These are phyloP conservation scores for Coniosporium tulheliwenetii DNA, from an alignment of 2,329 filamentous ascomycete species.

Conservation along the genomic window DNA sequence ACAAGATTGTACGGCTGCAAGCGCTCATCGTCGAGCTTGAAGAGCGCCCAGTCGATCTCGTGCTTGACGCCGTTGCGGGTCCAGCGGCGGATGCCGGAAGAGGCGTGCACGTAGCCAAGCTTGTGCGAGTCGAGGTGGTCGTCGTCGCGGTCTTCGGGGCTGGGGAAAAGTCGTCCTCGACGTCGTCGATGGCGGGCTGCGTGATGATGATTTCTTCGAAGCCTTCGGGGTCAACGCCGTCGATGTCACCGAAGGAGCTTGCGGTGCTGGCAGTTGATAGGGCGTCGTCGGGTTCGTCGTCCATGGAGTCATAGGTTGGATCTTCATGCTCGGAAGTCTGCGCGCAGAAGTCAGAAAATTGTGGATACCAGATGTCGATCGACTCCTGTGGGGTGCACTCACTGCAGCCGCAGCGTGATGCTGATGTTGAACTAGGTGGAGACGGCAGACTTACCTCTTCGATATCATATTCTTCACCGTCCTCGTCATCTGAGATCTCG, in stretches of 20 bases:
- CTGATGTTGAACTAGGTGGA: too few relatives aligned
- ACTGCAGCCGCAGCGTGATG: too few relatives aligned
- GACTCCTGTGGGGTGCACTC: too few relatives aligned
- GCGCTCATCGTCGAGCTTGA: constrained; percentile 60
- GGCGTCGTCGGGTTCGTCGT: constrained; percentile 26
- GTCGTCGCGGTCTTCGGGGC: constrained; percentile 54
- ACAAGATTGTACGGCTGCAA: constrained; percentile 60
- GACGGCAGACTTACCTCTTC: too few relatives aligned
- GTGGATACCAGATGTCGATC: too few relatives aligned
- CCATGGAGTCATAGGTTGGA: constrained; percentile 26
- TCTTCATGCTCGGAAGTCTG: constrained; percentile 26
- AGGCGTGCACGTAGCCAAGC: constrained; percentile 74
- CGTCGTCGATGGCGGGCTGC: constrained; percentile 80
- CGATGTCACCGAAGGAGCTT: constrained; percentile 45
- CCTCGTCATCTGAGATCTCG: constrained; percentile 37
- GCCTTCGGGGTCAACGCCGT: constrained; percentile 58
- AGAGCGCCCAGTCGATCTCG: constrained; percentile 91
- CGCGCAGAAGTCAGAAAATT: too few relatives aligned
- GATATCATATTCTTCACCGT: constrained; percentile 26
- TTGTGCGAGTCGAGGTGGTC: constrained; percentile 69
- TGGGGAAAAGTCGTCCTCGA: constrained; percentile 72
- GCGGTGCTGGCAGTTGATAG: constrained; percentile 12
- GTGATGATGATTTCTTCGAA: constrained; percentile 71
- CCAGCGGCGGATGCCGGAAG: constrained; percentile 72
- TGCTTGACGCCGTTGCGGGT: constrained; percentile 57